These are phyloP conservation scores for Priceomyces castillae DNA, from an alignment of 805 yeast genomes.

Conservation along the genomic window DNA sequence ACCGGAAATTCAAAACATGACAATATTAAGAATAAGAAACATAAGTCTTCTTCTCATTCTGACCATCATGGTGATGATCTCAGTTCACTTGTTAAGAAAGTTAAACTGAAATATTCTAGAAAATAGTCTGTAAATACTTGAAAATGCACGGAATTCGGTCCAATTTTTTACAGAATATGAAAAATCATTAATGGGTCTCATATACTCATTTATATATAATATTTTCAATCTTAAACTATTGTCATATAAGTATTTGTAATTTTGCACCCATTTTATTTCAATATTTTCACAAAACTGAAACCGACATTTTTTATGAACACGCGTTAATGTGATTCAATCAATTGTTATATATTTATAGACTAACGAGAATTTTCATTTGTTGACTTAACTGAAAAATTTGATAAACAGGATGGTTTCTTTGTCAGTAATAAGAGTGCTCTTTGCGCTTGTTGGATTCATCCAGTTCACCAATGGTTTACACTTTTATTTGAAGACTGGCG, in stretches of 20 bases:
- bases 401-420: conserved; percentile 1
- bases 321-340: conserved; percentile 8
- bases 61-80: conserved; percentile 10
- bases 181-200: too few relatives aligned
- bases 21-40: conserved; percentile 1
- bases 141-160: not conserved
- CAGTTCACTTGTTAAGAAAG: conserved; percentile 46
- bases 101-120: conserved; percentile 42
- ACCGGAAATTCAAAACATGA: conserved; percentile 12
- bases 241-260: not conserved
- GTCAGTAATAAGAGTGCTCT: conserved; percentile 4
- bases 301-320: conserved; percentile 7
- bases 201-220: too few relatives aligned
- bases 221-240: too few relatives aligned
- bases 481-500: conserved; percentile 74
- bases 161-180: too few relatives aligned
- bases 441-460: conserved; percentile 11
- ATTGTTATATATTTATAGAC: not conserved
- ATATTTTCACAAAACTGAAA: not conserved
- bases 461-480: conserved; percentile 52
- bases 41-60: conserved; percentile 1
- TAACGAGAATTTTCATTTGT: not conserved
- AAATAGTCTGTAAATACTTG: conserved; percentile 5
- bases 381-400: not conserved
- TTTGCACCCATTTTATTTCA: conserved; percentile 3